Percentiles rank a stretch among this genome's conserved stretches.
These are phyloP conservation scores for Mortierella sp. DNA, from an alignment of 371 early-diverging fungal species.

Conservation along the genomic window DNA sequence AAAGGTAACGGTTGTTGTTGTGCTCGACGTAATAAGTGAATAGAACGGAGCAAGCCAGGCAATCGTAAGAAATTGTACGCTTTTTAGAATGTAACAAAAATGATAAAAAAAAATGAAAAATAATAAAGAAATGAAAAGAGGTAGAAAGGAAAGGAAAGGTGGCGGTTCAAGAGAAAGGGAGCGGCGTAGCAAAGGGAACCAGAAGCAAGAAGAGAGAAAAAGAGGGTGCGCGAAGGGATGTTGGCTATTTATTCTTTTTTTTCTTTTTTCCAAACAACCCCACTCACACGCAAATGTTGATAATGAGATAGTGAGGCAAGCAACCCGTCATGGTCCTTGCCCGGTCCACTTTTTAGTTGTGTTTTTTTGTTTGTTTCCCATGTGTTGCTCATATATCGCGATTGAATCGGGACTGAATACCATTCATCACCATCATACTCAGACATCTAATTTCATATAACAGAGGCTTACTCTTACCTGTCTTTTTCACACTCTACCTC, in stretches of 20 bases:
- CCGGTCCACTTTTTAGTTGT: not conserved
- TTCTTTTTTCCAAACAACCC: not conserved
- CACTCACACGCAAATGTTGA: too few relatives aligned
- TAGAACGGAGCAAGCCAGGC: constrained; percentile 30
- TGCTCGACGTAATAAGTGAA: constrained; percentile 24
- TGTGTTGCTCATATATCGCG: constrained; percentile 3
- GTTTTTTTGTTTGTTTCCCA: constrained; percentile 1
- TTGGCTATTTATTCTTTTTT: constrained; percentile 10
- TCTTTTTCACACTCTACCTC: not conserved
- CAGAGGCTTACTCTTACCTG: not conserved
- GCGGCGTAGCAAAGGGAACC: constrained; percentile 25
- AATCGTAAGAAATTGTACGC: not conserved
- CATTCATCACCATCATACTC: not conserved
- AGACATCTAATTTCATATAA: not conserved
- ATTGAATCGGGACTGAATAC: constrained; percentile 9
- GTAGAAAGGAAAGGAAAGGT: not conserved
- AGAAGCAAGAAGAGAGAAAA: constrained; percentile 6
- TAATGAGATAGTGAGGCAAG: too few relatives aligned
- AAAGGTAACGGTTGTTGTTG: constrained; percentile 9
- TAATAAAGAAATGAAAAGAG: not conserved
- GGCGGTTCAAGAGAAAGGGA: constrained; percentile 3
- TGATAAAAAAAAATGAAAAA: not conserved
- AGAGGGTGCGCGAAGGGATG: not conserved
- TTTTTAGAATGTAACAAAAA: not conserved
- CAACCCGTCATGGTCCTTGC: too few relatives aligned